Base-by-base conservation (phyloP, 179 eudicot species). In the Camellia oleifera region DNA sequence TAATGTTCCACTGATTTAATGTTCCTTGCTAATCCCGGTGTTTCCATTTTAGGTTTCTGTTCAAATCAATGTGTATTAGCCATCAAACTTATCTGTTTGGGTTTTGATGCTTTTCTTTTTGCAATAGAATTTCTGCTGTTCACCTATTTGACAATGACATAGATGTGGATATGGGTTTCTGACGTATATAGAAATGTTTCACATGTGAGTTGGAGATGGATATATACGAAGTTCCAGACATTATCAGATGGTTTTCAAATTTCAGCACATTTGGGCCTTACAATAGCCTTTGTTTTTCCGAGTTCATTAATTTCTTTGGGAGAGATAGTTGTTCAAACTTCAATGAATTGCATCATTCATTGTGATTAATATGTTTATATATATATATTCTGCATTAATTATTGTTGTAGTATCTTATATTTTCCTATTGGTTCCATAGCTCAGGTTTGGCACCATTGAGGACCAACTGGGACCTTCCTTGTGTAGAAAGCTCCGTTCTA, bases 391-490 rank as follows among this genome's bases (percentile, higher is more conserved):
- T 56, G 63, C 76, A 26, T 17, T 56, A 20, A 7, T 69, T 69
- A 2, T 81, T 53, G 3, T 40, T 68, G 67, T 40, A n/a, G 61
- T 78, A 73, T 84, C 81, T 84, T 81, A 84, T 80, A 72, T 64
- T 60, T 79, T 78, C 81, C 64, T 75, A 58, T 79, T 82, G 80
- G 82, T 82, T 87, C 88, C 92, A 85, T 94, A 91, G 97, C 88
- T 90, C 97, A 96, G 99, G 87, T 92, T 82, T 88, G 97, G 99
- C 81, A 87, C 86, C 74, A 89, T 88, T 78, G 93, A 90, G 89
- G 97, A 96, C 82, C 78, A 80, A 64, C 73, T 96, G 77, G 97
- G 95, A 80, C 91, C 90, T 58, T 67, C 89, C 45, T 82, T 96
- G 83, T 88, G 98, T 83, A 85, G 78, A 79, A 96, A 88, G 84